Evolutionary conservation across 75 land plant species (phyloP), one percentile per base, ranked within the genome.

Genomic region (Cunninghamia lanceolata): DNA sequence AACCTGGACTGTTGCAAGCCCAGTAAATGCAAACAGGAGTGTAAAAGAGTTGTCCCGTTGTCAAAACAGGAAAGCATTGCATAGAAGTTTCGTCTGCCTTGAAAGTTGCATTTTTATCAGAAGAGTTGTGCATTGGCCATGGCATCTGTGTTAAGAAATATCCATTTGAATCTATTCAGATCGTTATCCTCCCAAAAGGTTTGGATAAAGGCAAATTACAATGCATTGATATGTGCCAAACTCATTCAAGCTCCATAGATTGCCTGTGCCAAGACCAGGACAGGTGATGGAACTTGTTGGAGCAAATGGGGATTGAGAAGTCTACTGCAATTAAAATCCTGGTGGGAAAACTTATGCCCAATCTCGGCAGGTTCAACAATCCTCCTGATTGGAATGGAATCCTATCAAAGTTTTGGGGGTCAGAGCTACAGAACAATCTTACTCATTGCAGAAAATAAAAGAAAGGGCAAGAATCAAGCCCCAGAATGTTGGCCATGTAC

Each of bases 121-220:
- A 98, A 89, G 98, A 98, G 90, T 85, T 98, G 66, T 98, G 99
- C n/a, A n/a, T 95, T 88, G 99, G 99, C n/a, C 96, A 97, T 87
- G 98, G 99, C 91, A 98, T 98, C 45, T 98, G 99, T 90, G 99
- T 98, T 11, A 98, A 98, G 99, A 96, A 98, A 96, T 98, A 99
- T 82, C 99, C 99, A 16, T 95, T 96, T 89, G 99, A 98, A 84
- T 97, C 99, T 34, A 96, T 98, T 76, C 99, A 95, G 75, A 96
- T 98, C 70, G 96, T 98, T 77, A 98, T 95, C 88, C 88, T 98
- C 25, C 99, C 99, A 35, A 98, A 95, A 86, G 96, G 96, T 87
- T 87, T 98, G 86, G 96, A 95, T 66, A 96, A 95, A 86, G 99
- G 96, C 87, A 96, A n/a, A n/a, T n/a, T n/a, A n/a, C 99, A 32